Evolutionary conservation across 2,329 filamentous ascomycete species (phyloP), one percentile per base, ranked within the genome.

Genomic region (Huntiella bhutanensis): DNA sequence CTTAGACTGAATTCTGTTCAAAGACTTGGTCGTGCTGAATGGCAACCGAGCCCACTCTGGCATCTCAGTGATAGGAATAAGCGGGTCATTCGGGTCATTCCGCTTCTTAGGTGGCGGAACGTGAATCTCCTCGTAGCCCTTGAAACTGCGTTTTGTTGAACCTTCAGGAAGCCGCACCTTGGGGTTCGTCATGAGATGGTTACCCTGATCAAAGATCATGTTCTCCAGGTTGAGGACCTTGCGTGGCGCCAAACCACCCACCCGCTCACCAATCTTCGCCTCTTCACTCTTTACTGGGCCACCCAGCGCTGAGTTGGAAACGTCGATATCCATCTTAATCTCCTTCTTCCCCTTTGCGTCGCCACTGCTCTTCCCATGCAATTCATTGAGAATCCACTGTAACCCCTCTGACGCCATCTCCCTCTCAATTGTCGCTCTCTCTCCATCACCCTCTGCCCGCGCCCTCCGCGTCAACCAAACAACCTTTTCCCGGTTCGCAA

Each of bases 101-200:
- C 82, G 85, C 55, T 84, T 80, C 65, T 94, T 94, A 1, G 92
- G 92, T 4, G 85, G 75, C 5, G 91, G 91, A 3, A 98, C 87
- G 58, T 98, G 91, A 49, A 96, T 95, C 58, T 98, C 91, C 62
- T 98, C 91, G 54, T 96, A 98, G 33, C 91, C 91, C 62, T 98
- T 98, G 65, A 95, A 95, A 0, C 83, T 85, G 41, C 86, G 76
- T 62, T 96, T 95, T 0, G 84, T 95, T 2, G 91, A 94, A 8
- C 91, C 91, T 59, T 94, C 85, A 0, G 91, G 91, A 15, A 98
- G 70, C 52, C 82, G 81, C 41, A 98, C 91, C 58, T 86, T 95
- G 5, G 86, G 82, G 56, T 98, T 98, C n/a, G 91, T 96, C 88
- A 96, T 98, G 38, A 98, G 71, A 66, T 98, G 91, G 56, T 96